Evolutionary conservation across 1,284 basidiomycete genomes (phyloP), one percentile per base, ranked within the genome.

Genomic region (Moesziomyces globuligerus): DNA sequence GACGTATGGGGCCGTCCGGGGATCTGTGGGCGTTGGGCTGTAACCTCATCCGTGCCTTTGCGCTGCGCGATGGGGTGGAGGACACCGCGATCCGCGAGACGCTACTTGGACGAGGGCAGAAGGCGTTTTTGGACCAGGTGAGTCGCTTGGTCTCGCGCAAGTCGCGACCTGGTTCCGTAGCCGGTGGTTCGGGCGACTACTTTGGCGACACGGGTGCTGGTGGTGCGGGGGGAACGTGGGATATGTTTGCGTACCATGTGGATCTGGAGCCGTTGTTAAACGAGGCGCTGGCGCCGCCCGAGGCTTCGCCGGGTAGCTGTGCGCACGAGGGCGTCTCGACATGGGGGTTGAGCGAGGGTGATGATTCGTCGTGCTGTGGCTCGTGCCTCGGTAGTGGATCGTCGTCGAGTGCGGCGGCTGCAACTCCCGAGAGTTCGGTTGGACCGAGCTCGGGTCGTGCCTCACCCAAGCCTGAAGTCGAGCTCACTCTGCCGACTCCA

Each of bases 21-120:
- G 79, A 81, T 47, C 46, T 81, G 29, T 81, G 75, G 74, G 79
- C 79, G 24, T 53, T 81, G 3, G 79, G 79, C 0, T 75, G 75
- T 38, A 81, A 81, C 40, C 38, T 81, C 29, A 76, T 81, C 17
- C 52, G 79, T 0, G 79, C 76, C 0, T 81, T 76, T 69, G 79
- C 79, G 43, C 51, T 81, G 40, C 62, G 79, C 5, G 78, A 81
- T 44, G 75, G 75, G 18, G 55, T 81, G 4, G 74, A 79, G 39
- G 79, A 81, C 43, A 15, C 15, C 3, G 40, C 50, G 0, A 73
- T 81, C 18, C 58, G 79, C 23, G 74, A 80, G 42, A 55, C 56
- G 39, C 43, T 81, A 10, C 52, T 81, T 21, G 79, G 76, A 0
- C 42, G 43, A 11, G 78, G 79, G 1, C 74, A 74, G 47, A 55